These are phyloP conservation scores for Sicyos edulis DNA, from an alignment of 306 rosid species.

Conservation along the genomic window DNA sequence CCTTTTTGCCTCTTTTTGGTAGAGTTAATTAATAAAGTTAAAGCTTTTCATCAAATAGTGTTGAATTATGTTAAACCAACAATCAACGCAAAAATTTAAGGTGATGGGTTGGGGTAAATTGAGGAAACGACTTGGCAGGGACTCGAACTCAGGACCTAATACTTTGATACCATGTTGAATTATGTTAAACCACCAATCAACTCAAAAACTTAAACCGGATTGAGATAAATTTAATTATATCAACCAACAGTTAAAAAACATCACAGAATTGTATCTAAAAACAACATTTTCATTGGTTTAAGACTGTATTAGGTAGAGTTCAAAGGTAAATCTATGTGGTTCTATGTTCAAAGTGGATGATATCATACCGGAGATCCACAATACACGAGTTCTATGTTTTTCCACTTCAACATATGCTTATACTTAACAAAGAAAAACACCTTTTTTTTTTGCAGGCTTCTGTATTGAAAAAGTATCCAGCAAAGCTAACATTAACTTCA, in stretches of 20 bases:
- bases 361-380: background rate
- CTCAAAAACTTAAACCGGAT: no score
- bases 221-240: no score
- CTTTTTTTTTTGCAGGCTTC: conserved; percentile 46
- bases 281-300: background rate
- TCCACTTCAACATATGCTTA: background rate
- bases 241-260: background rate
- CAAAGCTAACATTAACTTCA: conserved; percentile 52
- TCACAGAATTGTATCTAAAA: background rate
- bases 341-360: background rate
- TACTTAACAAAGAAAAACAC: background rate
- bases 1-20: background rate
- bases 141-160: no score
- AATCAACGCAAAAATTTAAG: no score
- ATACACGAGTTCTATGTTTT: background rate
- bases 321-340: background rate
- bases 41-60: background rate
- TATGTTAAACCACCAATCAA: no score
- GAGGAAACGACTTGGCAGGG: no score
- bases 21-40: background rate
- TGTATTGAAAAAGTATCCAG: conserved; percentile 55
- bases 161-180: no score
- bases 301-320: background rate
- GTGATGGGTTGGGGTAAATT: no score
- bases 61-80: no score